Evolutionary conservation across 202 grass and related monocot species (phyloP).

Genomic region (Zizania palustris): DNA sequence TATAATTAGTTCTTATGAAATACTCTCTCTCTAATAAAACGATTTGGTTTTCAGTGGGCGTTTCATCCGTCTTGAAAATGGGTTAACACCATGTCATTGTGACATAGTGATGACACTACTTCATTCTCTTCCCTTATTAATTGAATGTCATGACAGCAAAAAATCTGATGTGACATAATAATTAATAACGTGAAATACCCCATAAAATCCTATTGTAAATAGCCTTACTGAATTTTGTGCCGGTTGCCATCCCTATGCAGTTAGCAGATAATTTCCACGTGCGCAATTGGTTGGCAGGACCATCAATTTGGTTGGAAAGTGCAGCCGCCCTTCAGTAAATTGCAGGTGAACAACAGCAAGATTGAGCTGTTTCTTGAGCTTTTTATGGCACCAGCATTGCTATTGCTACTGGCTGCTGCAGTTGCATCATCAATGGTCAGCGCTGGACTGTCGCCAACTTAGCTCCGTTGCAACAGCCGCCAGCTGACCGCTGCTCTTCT

Average conservation of each 20-base stretch:
- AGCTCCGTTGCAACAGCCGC: constrained; percentile 15
- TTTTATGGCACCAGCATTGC: not conserved
- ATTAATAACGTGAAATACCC: too few relatives aligned
- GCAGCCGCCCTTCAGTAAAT: not conserved
- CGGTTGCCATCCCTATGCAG: not conserved
- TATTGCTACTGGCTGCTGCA: not conserved
- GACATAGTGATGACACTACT: too few relatives aligned
- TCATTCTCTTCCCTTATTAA: too few relatives aligned
- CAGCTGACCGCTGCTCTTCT: not conserved
- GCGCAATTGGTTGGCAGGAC: not conserved
- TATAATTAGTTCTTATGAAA: too few relatives aligned
- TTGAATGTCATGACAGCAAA: too few relatives aligned
- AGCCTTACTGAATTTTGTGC: too few relatives aligned
- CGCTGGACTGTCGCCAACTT: not conserved
- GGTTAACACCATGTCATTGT: too few relatives aligned
- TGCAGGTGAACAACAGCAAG: not conserved
- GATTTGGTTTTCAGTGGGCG: too few relatives aligned
- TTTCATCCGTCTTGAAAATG: too few relatives aligned
- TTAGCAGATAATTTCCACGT: not conserved
- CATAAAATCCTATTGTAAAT: too few relatives aligned
- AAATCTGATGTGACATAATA: too few relatives aligned
- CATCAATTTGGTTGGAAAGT: not conserved
- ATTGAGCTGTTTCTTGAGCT: not conserved
- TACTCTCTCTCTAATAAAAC: too few relatives aligned
- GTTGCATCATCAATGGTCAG: not conserved